A percentile compares a stretch with the other conserved stretches of the same genome.
These are phyloP conservation scores for Neurospora africana DNA, from an alignment of 495 filamentous ascomycete genomes.

Conservation along the genomic window DNA sequence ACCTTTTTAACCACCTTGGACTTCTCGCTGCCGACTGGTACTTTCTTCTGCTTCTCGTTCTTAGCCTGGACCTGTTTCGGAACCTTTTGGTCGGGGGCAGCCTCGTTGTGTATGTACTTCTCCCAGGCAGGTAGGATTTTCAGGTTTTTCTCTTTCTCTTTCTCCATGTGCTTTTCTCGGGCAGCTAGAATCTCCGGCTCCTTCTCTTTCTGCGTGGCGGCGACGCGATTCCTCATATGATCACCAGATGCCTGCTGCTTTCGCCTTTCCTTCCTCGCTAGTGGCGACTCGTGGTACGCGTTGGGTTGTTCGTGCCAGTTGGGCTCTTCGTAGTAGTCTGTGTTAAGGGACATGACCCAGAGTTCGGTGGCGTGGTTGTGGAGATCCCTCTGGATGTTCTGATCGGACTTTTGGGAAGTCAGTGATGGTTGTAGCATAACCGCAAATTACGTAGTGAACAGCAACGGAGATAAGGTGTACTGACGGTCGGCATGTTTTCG, in stretches of 20 bases:
- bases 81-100: not conserved
- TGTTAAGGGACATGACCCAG: not conserved
- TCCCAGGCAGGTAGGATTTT: not conserved
- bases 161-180: not conserved
- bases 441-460: too few species aligned
- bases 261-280: not conserved
- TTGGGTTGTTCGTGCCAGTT: not conserved
- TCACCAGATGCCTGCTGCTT: not conserved
- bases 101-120: not conserved
- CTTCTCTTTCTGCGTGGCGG: not conserved
- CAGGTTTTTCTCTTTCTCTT: not conserved
- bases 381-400: not conserved
- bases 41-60: not conserved
- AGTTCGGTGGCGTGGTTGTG: not conserved
- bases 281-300: not conserved
- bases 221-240: not conserved
- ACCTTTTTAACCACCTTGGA: not conserved
- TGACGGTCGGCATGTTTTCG: too few species aligned
- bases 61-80: not conserved
- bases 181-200: not conserved
- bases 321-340: not conserved
- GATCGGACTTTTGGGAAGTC: not conserved
- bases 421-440: not conserved
- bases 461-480: too few species aligned
- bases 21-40: not conserved